phyloP scores from a whole-genome alignment of 129 eudicot genomes.

The Arctium lappa region DNA sequence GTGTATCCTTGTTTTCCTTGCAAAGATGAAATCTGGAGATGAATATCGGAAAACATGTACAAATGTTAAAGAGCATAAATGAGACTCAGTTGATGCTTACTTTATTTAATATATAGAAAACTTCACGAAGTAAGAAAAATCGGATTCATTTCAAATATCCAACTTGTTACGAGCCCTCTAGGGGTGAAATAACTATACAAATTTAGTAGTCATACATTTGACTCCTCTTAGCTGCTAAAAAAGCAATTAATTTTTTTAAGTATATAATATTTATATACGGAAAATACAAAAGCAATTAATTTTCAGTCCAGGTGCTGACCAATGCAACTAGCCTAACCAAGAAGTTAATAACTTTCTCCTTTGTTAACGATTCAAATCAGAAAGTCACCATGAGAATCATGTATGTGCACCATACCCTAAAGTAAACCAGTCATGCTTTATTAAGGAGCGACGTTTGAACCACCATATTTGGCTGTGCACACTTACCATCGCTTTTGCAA shows the following conservation, averaged over 20 bases:
- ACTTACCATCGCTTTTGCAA: too few species aligned
- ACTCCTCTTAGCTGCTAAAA: background rate
- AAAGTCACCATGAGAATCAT: too few species aligned
- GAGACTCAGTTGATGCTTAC: background rate
- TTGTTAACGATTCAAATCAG: background rate
- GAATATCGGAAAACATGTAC: background rate
- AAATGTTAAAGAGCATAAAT: background rate
- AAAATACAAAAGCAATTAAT: background rate
- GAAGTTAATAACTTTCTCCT: background rate
- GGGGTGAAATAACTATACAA: background rate
- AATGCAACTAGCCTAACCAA: slow-evolving; percentile 3
- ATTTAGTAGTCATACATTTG: background rate
- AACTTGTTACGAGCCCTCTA: slow-evolving; percentile 10
- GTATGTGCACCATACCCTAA: too few species aligned
- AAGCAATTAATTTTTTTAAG: too few species aligned
- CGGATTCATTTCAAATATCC: slow-evolving; percentile 2
- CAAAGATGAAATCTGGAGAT: slow-evolving; percentile 80
- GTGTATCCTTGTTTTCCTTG: slow-evolving; percentile 99
- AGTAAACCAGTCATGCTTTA: too few species aligned
- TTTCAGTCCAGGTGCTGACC: background rate
- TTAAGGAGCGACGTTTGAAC: too few species aligned
- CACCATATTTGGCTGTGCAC: too few species aligned
- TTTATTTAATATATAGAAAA: slow-evolving; percentile 5
- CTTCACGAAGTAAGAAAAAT: slow-evolving; percentile 12
- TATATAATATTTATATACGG: too few species aligned